phyloP scores from a whole-genome alignment of 768 basidiomycete species.

The Amanita rubescens region DNA sequence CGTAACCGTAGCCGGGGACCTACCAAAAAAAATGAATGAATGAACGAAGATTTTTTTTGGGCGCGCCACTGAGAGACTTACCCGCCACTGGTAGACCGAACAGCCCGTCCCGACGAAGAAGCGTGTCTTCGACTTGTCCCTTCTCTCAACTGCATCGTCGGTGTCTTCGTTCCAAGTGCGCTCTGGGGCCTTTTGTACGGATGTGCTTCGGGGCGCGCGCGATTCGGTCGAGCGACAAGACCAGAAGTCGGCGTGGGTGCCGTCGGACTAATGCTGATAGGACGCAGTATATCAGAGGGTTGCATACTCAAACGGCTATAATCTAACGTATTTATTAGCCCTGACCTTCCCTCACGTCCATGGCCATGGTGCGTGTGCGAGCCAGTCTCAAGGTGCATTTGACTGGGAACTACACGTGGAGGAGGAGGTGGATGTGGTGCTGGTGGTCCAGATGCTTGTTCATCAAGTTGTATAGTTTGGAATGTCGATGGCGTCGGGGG shows the following conservation, averaged over 20 bases:
- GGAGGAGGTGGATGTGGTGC: constrained; percentile 9
- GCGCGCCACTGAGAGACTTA: too few species aligned
- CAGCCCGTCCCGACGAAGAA: constrained; percentile 15
- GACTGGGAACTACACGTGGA: constrained; percentile 23
- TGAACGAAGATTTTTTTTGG: too few species aligned
- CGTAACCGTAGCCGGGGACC: constrained; percentile 8
- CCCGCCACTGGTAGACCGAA: constrained; percentile 17
- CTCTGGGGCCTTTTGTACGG: constrained; percentile 23
- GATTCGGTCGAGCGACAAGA: background rate
- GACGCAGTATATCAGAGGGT: constrained; percentile 7
- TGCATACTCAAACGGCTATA: constrained; percentile 5
- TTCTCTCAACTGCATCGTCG: constrained; percentile 9
- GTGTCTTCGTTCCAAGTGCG: constrained; percentile 10
- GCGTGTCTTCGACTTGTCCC: constrained; percentile 20
- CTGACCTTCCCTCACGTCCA: constrained; percentile 19
- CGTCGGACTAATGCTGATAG: constrained; percentile 12
- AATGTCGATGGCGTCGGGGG: constrained; percentile 21
- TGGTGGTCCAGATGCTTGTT: constrained; percentile 6
- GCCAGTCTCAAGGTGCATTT: constrained; percentile 11
- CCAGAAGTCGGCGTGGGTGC: background rate
- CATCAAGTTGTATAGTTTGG: constrained; percentile 23
- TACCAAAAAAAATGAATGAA: too few species aligned
- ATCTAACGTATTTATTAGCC: constrained; percentile 9
- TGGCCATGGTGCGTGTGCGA: constrained; percentile 11
- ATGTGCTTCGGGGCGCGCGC: constrained; percentile 9